Conservation (phyloP, 495 filamentous ascomycete genomes). For the Penicillium paradoxum region DNA sequence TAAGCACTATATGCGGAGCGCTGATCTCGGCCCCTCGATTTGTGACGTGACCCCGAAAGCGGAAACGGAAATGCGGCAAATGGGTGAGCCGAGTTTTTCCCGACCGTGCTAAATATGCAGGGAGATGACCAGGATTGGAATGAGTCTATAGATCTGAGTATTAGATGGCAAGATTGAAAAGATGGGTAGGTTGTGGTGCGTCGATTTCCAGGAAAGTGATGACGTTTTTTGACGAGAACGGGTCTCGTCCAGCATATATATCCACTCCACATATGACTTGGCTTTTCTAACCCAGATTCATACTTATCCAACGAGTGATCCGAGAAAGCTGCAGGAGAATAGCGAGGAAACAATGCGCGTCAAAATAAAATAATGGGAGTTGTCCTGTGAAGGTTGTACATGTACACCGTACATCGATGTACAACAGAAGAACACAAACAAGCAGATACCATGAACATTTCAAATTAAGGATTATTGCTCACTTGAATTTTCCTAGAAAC, state of each 20-base stretch:
- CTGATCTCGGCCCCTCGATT: slow-evolving; percentile 18
- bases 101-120: neutral
- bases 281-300: too few relatives aligned
- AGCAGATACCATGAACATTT: neutral
- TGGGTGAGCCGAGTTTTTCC: slow-evolving; percentile 12
- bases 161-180: neutral
- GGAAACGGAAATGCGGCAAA: slow-evolving; percentile 13
- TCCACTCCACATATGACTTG: neutral
- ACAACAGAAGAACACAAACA: too few relatives aligned
- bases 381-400: too few relatives aligned
- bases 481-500: neutral
- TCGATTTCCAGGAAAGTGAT: neutral
- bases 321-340: too few relatives aligned
- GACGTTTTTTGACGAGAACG: neutral
- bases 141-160: neutral
- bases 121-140: neutral
- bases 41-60: slow-evolving; percentile 12
- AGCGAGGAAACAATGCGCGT: too few relatives aligned
- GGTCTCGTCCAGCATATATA: neutral
- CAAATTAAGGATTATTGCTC: neutral
- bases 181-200: neutral
- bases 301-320: too few relatives aligned
- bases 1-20: slow-evolving; percentile 8
- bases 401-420: too few relatives aligned
- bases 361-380: too few relatives aligned